Conservation (phyloP, 2,329 filamentous ascomycete species). For the Gnomoniopsis sp. region DNA sequence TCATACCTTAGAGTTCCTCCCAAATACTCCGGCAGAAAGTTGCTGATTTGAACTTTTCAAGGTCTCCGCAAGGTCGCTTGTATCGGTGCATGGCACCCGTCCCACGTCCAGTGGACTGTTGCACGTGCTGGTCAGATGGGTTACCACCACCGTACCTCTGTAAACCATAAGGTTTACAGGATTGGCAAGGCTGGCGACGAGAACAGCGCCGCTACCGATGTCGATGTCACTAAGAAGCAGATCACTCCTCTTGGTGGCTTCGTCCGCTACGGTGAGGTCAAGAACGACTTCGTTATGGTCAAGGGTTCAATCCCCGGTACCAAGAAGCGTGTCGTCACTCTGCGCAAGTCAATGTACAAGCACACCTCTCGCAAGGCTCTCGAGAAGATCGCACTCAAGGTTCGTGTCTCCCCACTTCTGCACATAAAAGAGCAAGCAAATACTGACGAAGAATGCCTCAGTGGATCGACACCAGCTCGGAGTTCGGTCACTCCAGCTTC, state of each 20-base stretch:
- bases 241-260: constrained; percentile 99
- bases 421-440: no score
- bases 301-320: constrained; percentile 97
- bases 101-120: constrained; percentile 99
- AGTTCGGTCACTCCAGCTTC: constrained; percentile 99
- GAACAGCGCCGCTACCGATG: constrained; percentile 89
- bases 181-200: constrained; percentile 91
- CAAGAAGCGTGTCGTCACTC: constrained; percentile 81
- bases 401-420: no score
- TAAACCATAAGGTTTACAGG: constrained; percentile 99
- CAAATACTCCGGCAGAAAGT: not conserved
- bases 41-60: not conserved
- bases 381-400: constrained; percentile 99
- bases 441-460: no score
- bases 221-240: constrained; percentile 98
- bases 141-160: constrained; percentile 99
- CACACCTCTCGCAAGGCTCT: constrained; percentile 94
- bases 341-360: constrained; percentile 74
- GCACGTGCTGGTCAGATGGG: constrained; percentile 99
- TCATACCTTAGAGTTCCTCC: not conserved
- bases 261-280: constrained; percentile 98
- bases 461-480: no score
- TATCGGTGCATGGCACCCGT: constrained; percentile 99
- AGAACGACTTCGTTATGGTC: constrained; percentile 96
- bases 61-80: constrained; percentile 99